These are phyloP conservation scores for Saccharum spontaneum DNA, from an alignment of 176 grass and related monocot genomes.

Conservation along the genomic window DNA sequence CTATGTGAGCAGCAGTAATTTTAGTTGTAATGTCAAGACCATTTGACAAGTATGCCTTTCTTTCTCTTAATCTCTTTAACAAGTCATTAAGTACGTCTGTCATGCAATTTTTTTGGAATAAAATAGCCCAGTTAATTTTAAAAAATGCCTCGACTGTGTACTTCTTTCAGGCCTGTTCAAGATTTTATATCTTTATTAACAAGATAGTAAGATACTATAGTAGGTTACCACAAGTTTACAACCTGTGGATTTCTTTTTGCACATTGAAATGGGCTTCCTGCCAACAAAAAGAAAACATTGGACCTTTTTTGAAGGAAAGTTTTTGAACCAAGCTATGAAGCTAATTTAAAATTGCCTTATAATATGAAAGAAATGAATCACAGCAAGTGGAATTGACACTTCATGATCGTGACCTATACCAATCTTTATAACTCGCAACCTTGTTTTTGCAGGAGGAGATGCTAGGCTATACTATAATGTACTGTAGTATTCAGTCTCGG, in stretches of 20 bases:
- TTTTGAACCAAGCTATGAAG: neutral
- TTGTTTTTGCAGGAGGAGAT: constrained; percentile 14
- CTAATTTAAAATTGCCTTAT: neutral
- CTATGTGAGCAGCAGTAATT: neutral
- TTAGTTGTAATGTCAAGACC: neutral
- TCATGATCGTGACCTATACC: neutral
- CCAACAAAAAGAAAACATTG: neutral
- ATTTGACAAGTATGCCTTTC: constrained; percentile 27
- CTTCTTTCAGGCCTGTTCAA: neutral
- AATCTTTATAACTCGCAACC: neutral
- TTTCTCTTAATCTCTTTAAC: constrained; percentile 4
- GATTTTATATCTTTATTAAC: neutral
- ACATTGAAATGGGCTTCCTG: neutral
- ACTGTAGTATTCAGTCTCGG: neutral
- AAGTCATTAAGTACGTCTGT: neutral
- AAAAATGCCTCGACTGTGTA: neutral
- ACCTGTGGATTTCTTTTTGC: neutral
- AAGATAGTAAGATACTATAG: neutral
- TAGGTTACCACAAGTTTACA: neutral
- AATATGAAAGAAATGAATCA: neutral
- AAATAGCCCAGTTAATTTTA: neutral
- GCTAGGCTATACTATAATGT: neutral
- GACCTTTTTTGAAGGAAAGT: neutral
- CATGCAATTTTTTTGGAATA: neutral
- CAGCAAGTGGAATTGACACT: neutral